Percentiles rank a stretch among this genome's conserved stretches.
Conservation (phyloP, 2,329 filamentous ascomycete species). For the Colletotrichum caudatum region DNA sequence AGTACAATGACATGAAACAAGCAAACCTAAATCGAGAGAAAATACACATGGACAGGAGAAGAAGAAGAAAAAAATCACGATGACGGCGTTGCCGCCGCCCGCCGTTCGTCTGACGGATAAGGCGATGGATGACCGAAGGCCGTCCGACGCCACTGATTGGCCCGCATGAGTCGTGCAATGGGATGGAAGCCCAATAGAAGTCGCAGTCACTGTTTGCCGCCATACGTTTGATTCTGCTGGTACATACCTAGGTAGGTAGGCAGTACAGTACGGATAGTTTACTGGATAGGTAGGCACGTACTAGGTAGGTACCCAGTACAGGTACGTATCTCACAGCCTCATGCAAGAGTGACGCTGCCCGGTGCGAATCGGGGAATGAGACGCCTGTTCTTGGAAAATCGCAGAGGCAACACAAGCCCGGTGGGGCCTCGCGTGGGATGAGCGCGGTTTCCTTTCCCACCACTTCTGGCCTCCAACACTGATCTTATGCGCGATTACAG, state of each 20-base stretch:
- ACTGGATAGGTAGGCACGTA: no score
- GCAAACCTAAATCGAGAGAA: background rate
- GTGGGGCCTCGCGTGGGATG: constrained; percentile 34
- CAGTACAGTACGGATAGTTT: no score
- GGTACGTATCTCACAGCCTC: background rate
- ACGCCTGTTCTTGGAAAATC: constrained; percentile 13
- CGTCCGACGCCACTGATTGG: constrained; percentile 35
- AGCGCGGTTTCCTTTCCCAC: background rate
- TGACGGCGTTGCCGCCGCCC: constrained; percentile 27
- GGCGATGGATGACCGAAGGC: constrained; percentile 27
- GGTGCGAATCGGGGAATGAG: constrained; percentile 1
- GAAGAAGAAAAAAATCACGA: background rate
- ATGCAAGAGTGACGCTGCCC: constrained; percentile 10
- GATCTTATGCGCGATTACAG: background rate
- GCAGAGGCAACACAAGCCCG: constrained; percentile 18
- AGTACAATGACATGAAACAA: background rate
- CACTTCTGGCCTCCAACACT: background rate
- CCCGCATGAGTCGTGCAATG: constrained; percentile 35
- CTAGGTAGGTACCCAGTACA: no score
- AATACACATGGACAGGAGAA: background rate
- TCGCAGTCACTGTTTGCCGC: background rate
- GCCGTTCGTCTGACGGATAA: constrained; percentile 32
- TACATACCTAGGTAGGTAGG: no score
- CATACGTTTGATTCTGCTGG: background rate
- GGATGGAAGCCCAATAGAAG: constrained; percentile 37